Evolutionary conservation across 2,329 filamentous ascomycete genomes (phyloP).

Genomic region (Trichothecium sympodiale): DNA sequence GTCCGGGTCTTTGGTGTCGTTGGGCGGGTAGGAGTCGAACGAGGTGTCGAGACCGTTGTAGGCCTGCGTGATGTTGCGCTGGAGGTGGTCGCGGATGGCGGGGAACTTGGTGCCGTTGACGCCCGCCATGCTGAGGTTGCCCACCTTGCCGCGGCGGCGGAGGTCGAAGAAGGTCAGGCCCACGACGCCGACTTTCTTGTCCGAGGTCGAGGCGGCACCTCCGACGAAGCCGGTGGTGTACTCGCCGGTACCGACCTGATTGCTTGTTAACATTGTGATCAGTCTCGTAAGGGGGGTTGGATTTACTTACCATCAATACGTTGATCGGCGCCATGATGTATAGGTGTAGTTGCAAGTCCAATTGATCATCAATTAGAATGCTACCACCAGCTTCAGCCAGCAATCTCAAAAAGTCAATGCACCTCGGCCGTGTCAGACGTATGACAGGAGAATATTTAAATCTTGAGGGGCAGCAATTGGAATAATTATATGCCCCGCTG

Average conservation of each 20-base stretch:
- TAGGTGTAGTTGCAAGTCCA: background rate
- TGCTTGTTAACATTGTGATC: background rate
- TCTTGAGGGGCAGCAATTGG: slow-evolving; percentile 15
- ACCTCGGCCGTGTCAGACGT: slow-evolving; percentile 1
- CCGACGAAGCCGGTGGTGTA: slow-evolving; percentile 95
- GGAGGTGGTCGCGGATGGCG: slow-evolving; percentile 74
- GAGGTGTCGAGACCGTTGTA: slow-evolving; percentile 86
- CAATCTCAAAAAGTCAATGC: background rate
- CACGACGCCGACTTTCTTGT: slow-evolving; percentile 95
- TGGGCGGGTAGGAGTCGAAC: slow-evolving; percentile 72
- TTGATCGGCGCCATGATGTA: slow-evolving; percentile 45
- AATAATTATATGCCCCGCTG: slow-evolving; percentile 10
- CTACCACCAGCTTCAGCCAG: background rate
- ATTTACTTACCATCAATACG: slow-evolving; percentile 51
- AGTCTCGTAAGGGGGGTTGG: background rate
- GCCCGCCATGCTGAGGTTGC: slow-evolving; percentile 77
- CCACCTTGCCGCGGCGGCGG: slow-evolving; percentile 78
- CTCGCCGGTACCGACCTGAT: slow-evolving; percentile 77
- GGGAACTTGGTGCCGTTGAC: slow-evolving; percentile 84
- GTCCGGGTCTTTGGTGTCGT: slow-evolving; percentile 62
- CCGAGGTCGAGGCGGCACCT: slow-evolving; percentile 69
- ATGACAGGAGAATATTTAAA: slow-evolving; percentile 6
- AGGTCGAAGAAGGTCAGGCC: slow-evolving; percentile 84
- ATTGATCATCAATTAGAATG: no score
- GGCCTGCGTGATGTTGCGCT: slow-evolving; percentile 75